Evolutionary conservation across 306 rosid genomes (phyloP).

Genomic region (Inga oerstediana): DNA sequence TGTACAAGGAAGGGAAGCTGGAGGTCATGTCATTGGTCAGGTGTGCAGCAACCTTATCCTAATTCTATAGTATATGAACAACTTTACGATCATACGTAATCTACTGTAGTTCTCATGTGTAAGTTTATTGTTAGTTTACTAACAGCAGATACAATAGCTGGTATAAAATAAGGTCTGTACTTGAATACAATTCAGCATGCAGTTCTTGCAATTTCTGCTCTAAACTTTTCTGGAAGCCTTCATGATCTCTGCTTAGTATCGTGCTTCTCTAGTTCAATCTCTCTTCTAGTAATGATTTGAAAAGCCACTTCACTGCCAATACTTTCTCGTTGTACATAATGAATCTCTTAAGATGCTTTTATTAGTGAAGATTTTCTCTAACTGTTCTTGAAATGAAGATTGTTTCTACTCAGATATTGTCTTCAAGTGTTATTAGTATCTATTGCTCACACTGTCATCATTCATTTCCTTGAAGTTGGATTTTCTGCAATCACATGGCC

Average conservation of each 20-base stretch:
- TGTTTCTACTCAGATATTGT: neutral
- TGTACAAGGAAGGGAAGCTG: conserved; percentile 92
- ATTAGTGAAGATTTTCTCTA: neutral
- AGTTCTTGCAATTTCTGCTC: conserved; percentile 1
- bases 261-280: neutral
- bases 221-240: neutral
- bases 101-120: neutral
- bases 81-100: neutral
- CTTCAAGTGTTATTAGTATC: neutral
- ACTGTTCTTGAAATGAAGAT: neutral
- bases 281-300: neutral
- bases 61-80: conserved; percentile 6
- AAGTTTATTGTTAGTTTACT: neutral
- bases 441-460: neutral
- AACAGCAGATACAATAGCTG: neutral
- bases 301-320: neutral
- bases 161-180: neutral
- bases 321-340: neutral
- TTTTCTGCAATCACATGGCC: neutral
- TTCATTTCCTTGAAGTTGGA: neutral
- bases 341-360: neutral
- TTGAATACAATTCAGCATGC: neutral
- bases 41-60: conserved; percentile 39
- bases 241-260: conserved; percentile 13
- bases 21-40: conserved; percentile 91